Base-by-base conservation (phyloP, 257 asterid genomes). In the Jaltomata sinuosa region DNA sequence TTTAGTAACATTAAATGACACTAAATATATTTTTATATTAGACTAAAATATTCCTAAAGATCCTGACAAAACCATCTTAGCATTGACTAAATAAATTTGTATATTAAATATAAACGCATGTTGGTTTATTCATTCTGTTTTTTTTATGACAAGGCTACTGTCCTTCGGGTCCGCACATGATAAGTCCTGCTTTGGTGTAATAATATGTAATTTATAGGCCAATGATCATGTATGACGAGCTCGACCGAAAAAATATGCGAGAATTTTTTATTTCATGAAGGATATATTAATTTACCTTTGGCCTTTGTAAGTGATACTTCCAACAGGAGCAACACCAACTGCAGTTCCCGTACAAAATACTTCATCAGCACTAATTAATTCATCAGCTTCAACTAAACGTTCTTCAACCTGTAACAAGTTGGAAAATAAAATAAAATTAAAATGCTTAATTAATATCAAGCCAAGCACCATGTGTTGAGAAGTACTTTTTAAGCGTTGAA, bases 341-440 rank as follows among this genome's bases (percentile, higher is more conserved):
- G 99, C 99, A n/a, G 99, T 96, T 83, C 99, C 99, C 1, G 98
- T 94, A 89, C 99, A 94, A 84, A 96, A 96, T 29, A 92, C 96
- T 89, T 96, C 97, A 32, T 96, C 96, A 4, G 98, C 99, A 11
- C 79, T 87, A 8, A 89, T 78, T 40, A 94, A 69, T 85, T 96
- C 98, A 22, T 96, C 95, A 9, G 92, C 91, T 14, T 95, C 88
- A 65, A 96, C 86, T 0, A 65, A 42, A 52, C 96, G 92, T 84
- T 96, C 98, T 83, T 92, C 93, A 11, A 94, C 95, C 97, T 95
- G 89, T 16, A 18, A 36, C 47, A 16, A 31, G 32, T 25, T 40
- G 21, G 21, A 27, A 21, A n/a, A n/a, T n/a, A 5, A 14, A 45
- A 57, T 4, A 14, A 62, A 62, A 12, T 27, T n/a, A 34, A 68